Percentiles rank a stretch among this genome's conserved stretches.
Conservation (phyloP, 805 yeast species). For the Kazachstania kunashirensis region DNA sequence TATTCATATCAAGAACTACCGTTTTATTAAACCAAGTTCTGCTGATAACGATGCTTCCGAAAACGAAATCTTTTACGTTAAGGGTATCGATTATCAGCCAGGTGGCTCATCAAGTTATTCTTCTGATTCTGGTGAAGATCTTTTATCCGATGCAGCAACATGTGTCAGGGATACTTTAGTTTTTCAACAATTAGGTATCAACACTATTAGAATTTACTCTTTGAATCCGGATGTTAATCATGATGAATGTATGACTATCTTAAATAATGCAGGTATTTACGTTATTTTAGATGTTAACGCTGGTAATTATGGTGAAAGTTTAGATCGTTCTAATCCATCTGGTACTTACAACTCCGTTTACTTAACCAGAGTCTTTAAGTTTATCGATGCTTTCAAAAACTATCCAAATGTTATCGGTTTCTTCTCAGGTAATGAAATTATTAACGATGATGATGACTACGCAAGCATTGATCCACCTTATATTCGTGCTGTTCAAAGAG, state of each 20-base stretch:
- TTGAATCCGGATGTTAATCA: conserved; percentile 77
- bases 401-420: conserved; percentile 83
- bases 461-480: conserved; percentile 61
- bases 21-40: conserved; percentile 49
- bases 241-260: conserved; percentile 83
- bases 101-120: conserved; percentile 69
- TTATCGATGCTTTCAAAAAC: conserved; percentile 73
- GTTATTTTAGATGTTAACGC: conserved; percentile 77
- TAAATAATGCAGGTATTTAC: conserved; percentile 86
- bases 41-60: conserved; percentile 29
- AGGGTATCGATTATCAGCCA: conserved; percentile 88
- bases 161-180: conserved; percentile 77
- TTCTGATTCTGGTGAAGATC: conserved; percentile 39
- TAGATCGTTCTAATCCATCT: conserved; percentile 62
- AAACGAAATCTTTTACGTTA: conserved; percentile 57
- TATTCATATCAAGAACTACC: conserved; percentile 42
- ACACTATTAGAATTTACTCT: conserved; percentile 77
- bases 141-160: conserved; percentile 54
- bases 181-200: conserved; percentile 72
- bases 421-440: conserved; percentile 85
- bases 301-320: conserved; percentile 55
- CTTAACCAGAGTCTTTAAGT: conserved; percentile 69
- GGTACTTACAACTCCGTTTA: conserved; percentile 63
- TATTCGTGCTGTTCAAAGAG: conserved; percentile 86
- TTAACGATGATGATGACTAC: conserved; percentile 61